Conservation (phyloP, 345 rosid species). For the Salix purpurea region DNA sequence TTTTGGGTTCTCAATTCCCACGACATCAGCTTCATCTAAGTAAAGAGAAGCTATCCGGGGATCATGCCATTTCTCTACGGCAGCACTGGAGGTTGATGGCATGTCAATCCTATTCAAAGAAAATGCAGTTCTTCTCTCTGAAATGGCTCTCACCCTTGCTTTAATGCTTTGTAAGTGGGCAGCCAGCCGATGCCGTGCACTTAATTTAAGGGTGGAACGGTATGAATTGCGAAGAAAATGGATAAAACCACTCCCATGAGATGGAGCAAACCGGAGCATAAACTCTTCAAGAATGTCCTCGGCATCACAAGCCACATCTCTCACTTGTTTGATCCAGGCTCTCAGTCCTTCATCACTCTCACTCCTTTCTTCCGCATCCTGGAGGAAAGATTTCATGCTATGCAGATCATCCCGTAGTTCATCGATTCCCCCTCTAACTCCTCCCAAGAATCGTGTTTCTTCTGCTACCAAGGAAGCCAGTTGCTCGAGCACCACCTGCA, state of each 20-base stretch:
- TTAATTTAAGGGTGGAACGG: background rate
- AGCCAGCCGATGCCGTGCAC: background rate
- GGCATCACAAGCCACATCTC: constrained; percentile 10
- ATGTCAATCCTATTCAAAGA: background rate
- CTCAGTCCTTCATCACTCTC: background rate
- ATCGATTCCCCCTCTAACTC: constrained; percentile 1
- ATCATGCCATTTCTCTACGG: constrained; percentile 2
- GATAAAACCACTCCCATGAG: background rate
- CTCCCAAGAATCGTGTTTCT: constrained; percentile 5
- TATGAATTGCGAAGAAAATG: background rate
- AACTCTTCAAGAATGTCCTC: background rate
- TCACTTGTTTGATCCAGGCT: constrained; percentile 10
- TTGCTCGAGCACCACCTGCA: constrained; percentile 1
- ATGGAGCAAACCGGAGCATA: background rate
- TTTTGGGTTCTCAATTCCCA: constrained; percentile 12
- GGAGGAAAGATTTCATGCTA: constrained; percentile 10
- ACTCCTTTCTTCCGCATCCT: constrained; percentile 11
- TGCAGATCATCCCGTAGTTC: background rate
- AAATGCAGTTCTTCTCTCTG: constrained; percentile 8
- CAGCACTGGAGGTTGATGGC: background rate
- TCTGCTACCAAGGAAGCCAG: background rate
- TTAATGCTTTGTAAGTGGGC: background rate
- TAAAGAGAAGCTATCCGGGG: background rate
- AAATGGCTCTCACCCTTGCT: background rate
- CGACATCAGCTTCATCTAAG: constrained; percentile 13